Evolutionary conservation across 331 rosid species (phyloP).

Genomic region (Telfairia occidentalis): DNA sequence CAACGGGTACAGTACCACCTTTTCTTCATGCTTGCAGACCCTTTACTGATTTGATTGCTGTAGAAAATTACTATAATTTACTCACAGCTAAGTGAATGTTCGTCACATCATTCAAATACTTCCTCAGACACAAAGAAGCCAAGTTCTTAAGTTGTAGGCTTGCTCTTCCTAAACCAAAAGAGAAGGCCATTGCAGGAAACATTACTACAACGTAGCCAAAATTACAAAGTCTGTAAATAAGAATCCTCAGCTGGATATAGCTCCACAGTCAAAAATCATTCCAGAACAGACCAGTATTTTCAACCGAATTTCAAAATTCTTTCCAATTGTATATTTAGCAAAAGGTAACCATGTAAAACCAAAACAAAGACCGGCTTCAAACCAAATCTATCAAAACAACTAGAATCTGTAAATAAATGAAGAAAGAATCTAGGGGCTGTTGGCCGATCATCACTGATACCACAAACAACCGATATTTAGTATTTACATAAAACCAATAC

Average conservation of each 20-base stretch:
- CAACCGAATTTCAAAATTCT: not conserved
- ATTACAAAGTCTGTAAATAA: not conserved
- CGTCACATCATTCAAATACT: not conserved
- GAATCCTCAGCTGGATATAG: not conserved
- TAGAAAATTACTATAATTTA: not conserved
- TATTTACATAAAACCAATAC: not conserved
- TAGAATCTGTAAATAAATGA: not conserved
- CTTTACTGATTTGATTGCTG: not conserved
- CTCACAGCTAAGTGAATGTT: not conserved
- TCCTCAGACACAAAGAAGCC: not conserved
- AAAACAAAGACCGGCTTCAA: not conserved
- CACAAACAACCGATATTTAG: not conserved
- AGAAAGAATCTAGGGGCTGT: not conserved
- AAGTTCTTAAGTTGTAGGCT: not conserved
- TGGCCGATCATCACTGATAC: not conserved
- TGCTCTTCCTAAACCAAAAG: not conserved
- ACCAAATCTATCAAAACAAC: not conserved
- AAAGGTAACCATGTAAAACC: not conserved
- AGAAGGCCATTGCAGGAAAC: not conserved
- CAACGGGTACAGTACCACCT: not conserved
- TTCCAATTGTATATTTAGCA: not conserved
- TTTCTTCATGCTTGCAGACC: not conserved
- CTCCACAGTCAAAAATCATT: not conserved
- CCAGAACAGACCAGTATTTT: not conserved
- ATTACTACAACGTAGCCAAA: not conserved